Evolutionary conservation across 2,329 filamentous ascomycete species (phyloP).

Genomic region (Trichoderma sp.): DNA sequence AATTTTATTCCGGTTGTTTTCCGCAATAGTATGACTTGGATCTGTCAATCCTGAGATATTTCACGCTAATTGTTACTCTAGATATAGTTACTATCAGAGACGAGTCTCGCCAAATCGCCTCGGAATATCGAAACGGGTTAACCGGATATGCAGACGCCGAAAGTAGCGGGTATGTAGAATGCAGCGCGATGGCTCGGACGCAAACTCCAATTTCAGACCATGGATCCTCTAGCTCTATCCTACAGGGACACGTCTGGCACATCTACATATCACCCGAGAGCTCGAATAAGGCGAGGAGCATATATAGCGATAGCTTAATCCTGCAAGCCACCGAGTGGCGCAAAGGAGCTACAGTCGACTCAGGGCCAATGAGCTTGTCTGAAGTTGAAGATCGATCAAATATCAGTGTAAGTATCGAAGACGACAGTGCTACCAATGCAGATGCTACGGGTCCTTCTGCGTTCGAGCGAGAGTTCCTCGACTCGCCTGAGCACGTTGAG

Average conservation of each 20-base stretch:
- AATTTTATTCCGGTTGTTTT: constrained; percentile 39
- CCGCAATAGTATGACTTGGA: constrained; percentile 32
- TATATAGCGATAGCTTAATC: constrained; percentile 11
- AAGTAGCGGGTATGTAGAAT: neutral
- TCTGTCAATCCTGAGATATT: no score
- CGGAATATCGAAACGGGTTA: constrained; percentile 80
- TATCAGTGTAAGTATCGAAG: constrained; percentile 3
- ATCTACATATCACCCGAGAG: constrained; percentile 9
- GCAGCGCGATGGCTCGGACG: neutral
- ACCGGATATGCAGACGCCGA: constrained; percentile 64
- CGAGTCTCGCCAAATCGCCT: constrained; percentile 86
- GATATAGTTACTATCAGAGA: constrained; percentile 75
- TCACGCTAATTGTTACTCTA: neutral
- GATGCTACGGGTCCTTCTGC: neutral
- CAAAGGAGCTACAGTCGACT: neutral
- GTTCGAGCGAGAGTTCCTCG: constrained; percentile 61
- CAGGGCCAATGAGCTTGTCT: constrained; percentile 11
- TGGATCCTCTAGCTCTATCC: neutral
- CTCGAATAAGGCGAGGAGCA: constrained; percentile 11
- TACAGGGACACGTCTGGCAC: constrained; percentile 14
- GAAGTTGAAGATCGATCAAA: constrained; percentile 15
- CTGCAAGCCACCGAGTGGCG: constrained; percentile 19
- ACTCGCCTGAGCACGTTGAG: constrained; percentile 74
- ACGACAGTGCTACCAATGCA: neutral
- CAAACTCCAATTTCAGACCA: neutral